Base-by-base conservation (phyloP, 805 yeast species). In the Candida awuae region DNA sequence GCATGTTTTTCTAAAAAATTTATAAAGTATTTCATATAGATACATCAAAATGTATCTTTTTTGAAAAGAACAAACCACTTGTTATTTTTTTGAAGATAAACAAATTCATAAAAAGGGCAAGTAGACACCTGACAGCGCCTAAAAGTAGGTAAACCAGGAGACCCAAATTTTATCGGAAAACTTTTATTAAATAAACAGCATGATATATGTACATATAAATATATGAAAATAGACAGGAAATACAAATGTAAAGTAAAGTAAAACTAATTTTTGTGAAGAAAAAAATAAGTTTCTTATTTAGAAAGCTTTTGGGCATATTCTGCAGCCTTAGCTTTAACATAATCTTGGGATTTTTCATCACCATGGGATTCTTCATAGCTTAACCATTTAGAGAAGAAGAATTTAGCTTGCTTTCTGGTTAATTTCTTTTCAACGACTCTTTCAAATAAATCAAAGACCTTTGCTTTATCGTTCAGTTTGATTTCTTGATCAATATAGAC, bases 401-500 rank as follows among this genome's bases (percentile, higher is more conserved):
- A 86, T 63, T 85, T 87, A 51, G 95, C 96, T 64, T 87, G 96
- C 59, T 88, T 90, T 56, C 80, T 75, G 4, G 83, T 70, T 37
- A 90, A 59, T 62, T 84, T 85, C 60, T 67, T 68, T 23, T 68
- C 55, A 31, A 83, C 53, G 3, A 82, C 84, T 58, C 97, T 75
- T 59, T 88, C 95, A 51, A 87, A 88, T 44, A 90, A 66, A 15
- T 75, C 82, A 54, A 80, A 90, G 27, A 78, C 82, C 59, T 76
- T 80, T 49, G 66, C 65, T 61, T 78, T 79, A 37, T 77, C 81
- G 38, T 71, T 74, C 21, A 62, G 56, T 62, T 85, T 87, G 53
- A 85, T 79, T 61, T 90, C 97, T 60, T 85, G 94, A 60, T 90
- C 98, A 48, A 90, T 73, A 62, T 87, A 90, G 29, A 90, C 94